Conservation (phyloP, 176 grass and related monocot species). For the Cocos nucifera region DNA sequence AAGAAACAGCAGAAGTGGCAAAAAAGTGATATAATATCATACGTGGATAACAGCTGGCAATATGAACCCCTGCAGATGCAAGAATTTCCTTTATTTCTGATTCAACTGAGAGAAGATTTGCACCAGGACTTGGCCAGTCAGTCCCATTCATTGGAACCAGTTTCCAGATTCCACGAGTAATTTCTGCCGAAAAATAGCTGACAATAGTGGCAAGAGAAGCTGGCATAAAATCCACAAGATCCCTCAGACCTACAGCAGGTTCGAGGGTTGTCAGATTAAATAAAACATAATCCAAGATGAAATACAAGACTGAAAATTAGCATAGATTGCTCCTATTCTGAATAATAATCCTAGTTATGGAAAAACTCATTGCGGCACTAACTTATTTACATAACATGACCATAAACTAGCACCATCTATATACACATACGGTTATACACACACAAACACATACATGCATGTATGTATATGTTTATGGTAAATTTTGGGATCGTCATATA, state of each 20-base stretch:
- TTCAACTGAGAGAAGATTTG: constrained; percentile 76
- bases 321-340: too few species aligned
- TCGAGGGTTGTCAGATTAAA: constrained; percentile 7
- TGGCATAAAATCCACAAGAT: constrained; percentile 89
- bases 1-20: too few species aligned
- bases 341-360: too few species aligned
- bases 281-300: neutral
- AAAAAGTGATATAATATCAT: constrained; percentile 8
- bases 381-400: too few species aligned
- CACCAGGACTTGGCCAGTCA: constrained; percentile 87
- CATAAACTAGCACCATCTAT: too few species aligned
- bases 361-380: too few species aligned
- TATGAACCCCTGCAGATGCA: constrained; percentile 77
- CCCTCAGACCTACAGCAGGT: constrained; percentile 67
- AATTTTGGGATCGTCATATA: too few species aligned
- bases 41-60: constrained; percentile 88
- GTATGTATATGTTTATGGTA: too few species aligned
- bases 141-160: constrained; percentile 87
- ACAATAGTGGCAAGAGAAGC: constrained; percentile 92
- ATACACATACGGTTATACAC: too few species aligned
- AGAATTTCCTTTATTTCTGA: constrained; percentile 91
- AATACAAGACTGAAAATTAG: too few species aligned
- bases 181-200: constrained; percentile 96
- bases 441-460: too few species aligned
- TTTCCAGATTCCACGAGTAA: constrained; percentile 98